These are phyloP conservation scores for Vigna unguiculata DNA, from an alignment of 306 rosid species.

Conservation along the genomic window DNA sequence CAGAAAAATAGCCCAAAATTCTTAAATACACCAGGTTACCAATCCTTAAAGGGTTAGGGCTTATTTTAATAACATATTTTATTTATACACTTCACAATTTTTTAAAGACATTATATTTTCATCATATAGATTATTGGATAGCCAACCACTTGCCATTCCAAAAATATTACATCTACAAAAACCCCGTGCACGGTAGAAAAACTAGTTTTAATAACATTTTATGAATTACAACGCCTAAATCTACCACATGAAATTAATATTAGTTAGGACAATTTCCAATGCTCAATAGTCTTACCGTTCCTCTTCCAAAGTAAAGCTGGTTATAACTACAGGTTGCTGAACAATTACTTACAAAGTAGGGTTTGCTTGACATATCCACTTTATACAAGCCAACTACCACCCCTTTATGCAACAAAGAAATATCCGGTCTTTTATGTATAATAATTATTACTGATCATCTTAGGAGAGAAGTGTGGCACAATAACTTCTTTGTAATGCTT, in stretches of 20 bases:
- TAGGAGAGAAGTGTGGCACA: slow-evolving; percentile 22
- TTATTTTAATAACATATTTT: not conserved
- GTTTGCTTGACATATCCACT: slow-evolving; percentile 7
- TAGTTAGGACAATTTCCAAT: slow-evolving; percentile 17
- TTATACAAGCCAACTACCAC: not conserved
- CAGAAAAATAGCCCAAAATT: not conserved
- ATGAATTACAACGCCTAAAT: slow-evolving; percentile 3
- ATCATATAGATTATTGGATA: too few species aligned
- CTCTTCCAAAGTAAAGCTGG: not conserved
- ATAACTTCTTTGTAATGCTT: slow-evolving; percentile 15
- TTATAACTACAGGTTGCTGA: slow-evolving; percentile 2
- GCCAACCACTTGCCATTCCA: too few species aligned
- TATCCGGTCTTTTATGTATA: not conserved
- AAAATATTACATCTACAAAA: too few species aligned
- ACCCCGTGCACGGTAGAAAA: too few species aligned
- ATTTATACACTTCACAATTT: too few species aligned
- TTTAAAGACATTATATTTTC: too few species aligned
- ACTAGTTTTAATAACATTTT: slow-evolving; percentile 1
- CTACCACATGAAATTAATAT: not conserved
- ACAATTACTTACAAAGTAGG: not conserved
- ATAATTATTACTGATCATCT: slow-evolving; percentile 18
- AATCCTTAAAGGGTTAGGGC: not conserved
- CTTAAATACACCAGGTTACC: not conserved
- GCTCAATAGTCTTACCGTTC: slow-evolving; percentile 7
- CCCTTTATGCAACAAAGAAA: not conserved